Conservation (phyloP, 768 basidiomycete species). For the Pulveroboletus sp. region DNA sequence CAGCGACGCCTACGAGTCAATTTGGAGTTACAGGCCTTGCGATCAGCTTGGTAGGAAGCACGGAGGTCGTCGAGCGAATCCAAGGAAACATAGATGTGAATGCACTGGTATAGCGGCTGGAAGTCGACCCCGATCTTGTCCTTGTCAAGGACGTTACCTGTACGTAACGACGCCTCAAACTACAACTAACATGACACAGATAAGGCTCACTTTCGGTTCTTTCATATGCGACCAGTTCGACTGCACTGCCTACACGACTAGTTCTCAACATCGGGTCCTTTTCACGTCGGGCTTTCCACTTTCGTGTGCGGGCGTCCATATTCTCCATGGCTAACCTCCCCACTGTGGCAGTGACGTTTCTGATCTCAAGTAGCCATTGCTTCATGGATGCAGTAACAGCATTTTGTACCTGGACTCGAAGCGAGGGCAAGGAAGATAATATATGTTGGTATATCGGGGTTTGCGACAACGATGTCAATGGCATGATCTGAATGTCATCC, state of each 20-base stretch:
- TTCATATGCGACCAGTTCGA: conserved; percentile 89
- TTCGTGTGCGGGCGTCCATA: conserved; percentile 78
- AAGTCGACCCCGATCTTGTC: conserved; percentile 88
- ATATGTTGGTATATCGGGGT: conserved; percentile 93
- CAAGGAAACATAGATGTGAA: conserved; percentile 91
- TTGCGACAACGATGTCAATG: conserved; percentile 81
- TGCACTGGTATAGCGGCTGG: conserved; percentile 91
- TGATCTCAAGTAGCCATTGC: conserved; percentile 93
- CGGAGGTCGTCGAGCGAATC: conserved; percentile 89
- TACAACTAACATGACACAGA: neutral
- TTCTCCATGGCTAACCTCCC: conserved; percentile 84
- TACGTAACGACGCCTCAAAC: conserved; percentile 6
- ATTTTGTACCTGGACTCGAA: conserved; percentile 85
- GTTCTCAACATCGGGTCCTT: conserved; percentile 74
- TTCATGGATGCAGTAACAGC: conserved; percentile 94
- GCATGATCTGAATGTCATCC: conserved; percentile 91
- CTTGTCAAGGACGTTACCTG: conserved; percentile 90
- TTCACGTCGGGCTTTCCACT: conserved; percentile 82
- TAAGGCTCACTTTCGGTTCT: conserved; percentile 80
- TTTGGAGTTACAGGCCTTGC: conserved; percentile 53
- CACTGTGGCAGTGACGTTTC: conserved; percentile 81
- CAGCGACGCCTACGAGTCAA: conserved; percentile 7
- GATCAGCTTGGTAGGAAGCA: conserved; percentile 92
- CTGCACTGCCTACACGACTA: conserved; percentile 83
- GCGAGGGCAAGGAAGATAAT: conserved; percentile 84